Evolutionary conservation across 1,139 yeast species (phyloP).

Genomic region (Suhomyces taliae): DNA sequence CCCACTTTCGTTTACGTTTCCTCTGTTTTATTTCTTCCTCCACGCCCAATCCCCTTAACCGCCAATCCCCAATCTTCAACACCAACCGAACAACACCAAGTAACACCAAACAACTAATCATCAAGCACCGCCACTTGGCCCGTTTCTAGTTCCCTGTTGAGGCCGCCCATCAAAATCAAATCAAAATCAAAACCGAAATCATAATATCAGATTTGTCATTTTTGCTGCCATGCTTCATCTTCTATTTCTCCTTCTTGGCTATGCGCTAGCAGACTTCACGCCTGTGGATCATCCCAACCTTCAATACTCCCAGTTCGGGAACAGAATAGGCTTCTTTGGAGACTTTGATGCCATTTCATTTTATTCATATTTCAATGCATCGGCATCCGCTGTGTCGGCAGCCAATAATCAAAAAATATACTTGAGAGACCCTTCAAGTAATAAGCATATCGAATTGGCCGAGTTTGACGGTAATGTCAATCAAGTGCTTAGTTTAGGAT

Average conservation of each 20-base stretch:
- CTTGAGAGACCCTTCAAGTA: slow-evolving; percentile 29
- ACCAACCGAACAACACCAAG: too few species aligned
- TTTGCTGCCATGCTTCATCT: background rate
- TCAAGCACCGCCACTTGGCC: too few species aligned
- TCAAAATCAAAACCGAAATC: too few species aligned
- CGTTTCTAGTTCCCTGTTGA: too few species aligned
- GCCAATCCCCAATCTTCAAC: too few species aligned
- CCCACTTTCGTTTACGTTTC: too few species aligned
- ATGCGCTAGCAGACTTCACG: slow-evolving; percentile 8
- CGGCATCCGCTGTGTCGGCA: slow-evolving; percentile 17
- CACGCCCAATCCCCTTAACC: too few species aligned
- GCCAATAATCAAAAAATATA: slow-evolving; percentile 26
- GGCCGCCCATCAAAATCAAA: too few species aligned
- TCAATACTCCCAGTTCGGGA: slow-evolving; percentile 34
- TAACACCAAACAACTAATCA: too few species aligned
- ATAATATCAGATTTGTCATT: background rate
- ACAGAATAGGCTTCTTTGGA: slow-evolving; percentile 63
- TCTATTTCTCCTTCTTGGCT: background rate
- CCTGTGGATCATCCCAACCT: slow-evolving; percentile 30
- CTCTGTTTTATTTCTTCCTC: too few species aligned
- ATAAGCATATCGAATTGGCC: slow-evolving; percentile 32
- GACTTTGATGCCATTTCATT: slow-evolving; percentile 60
- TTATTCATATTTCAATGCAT: slow-evolving; percentile 54
- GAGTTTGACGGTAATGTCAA: slow-evolving; percentile 33
- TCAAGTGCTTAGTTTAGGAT: slow-evolving; percentile 27